These are phyloP conservation scores for Penicillium sp. DNA, from an alignment of 2,329 filamentous ascomycete genomes.

Conservation along the genomic window DNA sequence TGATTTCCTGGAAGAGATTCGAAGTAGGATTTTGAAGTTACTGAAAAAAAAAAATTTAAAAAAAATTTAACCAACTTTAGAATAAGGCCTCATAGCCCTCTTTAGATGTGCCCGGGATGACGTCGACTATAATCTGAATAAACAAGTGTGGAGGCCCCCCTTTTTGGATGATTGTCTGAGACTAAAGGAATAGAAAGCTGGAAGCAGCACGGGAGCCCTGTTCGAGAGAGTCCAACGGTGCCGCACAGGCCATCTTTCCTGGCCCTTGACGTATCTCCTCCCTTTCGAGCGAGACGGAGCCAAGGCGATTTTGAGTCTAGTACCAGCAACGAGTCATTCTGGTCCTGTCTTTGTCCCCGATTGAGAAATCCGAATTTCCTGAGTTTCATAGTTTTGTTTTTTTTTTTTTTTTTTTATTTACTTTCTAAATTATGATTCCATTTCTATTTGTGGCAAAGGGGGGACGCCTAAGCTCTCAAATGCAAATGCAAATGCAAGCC, in stretches of 20 bases:
- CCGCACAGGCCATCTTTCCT: constrained; percentile 17
- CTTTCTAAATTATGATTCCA: too few relatives aligned
- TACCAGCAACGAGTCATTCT: not conserved
- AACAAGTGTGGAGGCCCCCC: too few relatives aligned
- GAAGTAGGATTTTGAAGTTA: too few relatives aligned
- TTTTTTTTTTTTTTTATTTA: not conserved
- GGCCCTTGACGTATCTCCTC: constrained; percentile 13
- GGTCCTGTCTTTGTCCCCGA: not conserved
- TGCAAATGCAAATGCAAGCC: not conserved
- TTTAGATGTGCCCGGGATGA: too few relatives aligned
- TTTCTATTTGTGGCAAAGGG: too few relatives aligned
- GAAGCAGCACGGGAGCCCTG: not conserved
- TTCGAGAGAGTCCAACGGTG: constrained; percentile 4
- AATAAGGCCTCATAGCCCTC: too few relatives aligned
- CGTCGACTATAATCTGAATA: too few relatives aligned
- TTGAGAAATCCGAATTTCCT: not conserved
- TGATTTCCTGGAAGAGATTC: too few relatives aligned
- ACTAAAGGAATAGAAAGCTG: not conserved
- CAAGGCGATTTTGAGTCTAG: not conserved
- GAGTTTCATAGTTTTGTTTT: not conserved
- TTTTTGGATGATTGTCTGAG: too few relatives aligned
- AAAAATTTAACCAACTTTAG: too few relatives aligned
- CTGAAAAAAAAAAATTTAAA: too few relatives aligned
- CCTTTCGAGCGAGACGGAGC: constrained; percentile 5
- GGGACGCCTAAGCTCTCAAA: not conserved